phyloP scores from a whole-genome alignment of 2,329 filamentous ascomycete species.

The Trichoderma citrinoviride region DNA sequence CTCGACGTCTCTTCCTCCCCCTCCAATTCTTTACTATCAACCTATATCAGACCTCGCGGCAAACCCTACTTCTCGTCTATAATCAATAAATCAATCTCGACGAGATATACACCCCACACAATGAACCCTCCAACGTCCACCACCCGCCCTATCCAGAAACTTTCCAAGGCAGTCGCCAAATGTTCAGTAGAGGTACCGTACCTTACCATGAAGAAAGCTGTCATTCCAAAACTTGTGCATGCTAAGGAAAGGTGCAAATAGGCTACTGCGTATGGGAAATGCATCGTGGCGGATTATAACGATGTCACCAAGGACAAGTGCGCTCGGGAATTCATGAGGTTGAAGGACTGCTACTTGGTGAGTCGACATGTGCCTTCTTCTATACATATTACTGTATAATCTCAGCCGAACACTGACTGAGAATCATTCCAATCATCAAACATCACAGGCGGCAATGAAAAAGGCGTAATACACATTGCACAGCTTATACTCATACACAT shows the following conservation, averaged over 20 bases:
- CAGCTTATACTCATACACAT: too few relatives aligned
- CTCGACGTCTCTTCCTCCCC: too few relatives aligned
- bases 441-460: slow-evolving; percentile 5
- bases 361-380: neutral
- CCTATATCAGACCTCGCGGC: neutral
- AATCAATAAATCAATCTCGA: neutral
- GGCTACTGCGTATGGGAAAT: slow-evolving; percentile 86
- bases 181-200: slow-evolving; percentile 52
- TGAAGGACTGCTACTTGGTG: slow-evolving; percentile 74
- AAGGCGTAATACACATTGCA: slow-evolving; percentile 6
- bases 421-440: neutral
- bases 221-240: neutral
- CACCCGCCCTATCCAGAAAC: slow-evolving; percentile 52
- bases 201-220: neutral
- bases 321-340: slow-evolving; percentile 72
- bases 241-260: slow-evolving; percentile 38
- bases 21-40: too few relatives aligned
- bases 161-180: slow-evolving; percentile 53
- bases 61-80: neutral
- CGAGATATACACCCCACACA: neutral
- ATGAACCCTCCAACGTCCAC: slow-evolving; percentile 20
- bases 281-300: slow-evolving; percentile 86
- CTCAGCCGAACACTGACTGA: neutral
- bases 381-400: neutral
- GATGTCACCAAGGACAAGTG: slow-evolving; percentile 90